Conservation (phyloP, 176 grass and related monocot genomes). For the Oryza glumipatula region DNA sequence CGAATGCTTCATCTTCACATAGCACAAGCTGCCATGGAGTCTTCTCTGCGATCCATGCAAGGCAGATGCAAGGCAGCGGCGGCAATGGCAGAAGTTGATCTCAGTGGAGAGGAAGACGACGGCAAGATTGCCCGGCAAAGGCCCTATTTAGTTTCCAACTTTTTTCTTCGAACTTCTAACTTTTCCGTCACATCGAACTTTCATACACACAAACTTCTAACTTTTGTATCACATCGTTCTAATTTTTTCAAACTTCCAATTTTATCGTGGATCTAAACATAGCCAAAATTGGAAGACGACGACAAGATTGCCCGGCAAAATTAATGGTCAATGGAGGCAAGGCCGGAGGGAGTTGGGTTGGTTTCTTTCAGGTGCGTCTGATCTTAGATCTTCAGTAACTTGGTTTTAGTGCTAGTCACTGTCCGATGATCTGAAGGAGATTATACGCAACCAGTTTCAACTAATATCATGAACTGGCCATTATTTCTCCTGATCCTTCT, state of each 20-base stretch:
- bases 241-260: too few species aligned
- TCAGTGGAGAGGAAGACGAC: neutral
- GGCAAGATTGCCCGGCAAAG: neutral
- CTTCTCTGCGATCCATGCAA: neutral
- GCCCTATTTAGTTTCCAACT: too few species aligned
- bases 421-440: neutral
- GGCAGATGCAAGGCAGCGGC: neutral
- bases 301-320: too few species aligned
- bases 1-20: neutral
- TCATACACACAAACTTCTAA: too few species aligned
- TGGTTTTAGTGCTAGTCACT: neutral
- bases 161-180: too few species aligned
- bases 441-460: neutral
- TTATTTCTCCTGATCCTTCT: neutral
- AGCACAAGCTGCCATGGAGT: neutral
- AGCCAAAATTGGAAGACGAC: too few species aligned
- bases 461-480: neutral
- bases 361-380: constrained; percentile 27
- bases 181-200: too few species aligned
- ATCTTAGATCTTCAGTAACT: neutral
- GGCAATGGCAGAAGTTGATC: constrained; percentile 23
- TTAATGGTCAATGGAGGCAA: constrained; percentile 23
- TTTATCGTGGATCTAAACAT: too few species aligned
- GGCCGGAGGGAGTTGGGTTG: constrained; percentile 10
- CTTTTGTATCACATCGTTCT: too few species aligned